A percentile compares a stretch with the other conserved stretches of the same genome.
These are phyloP conservation scores for Nakazawaea populi DNA, from an alignment of 805 yeast genomes.

Conservation along the genomic window DNA sequence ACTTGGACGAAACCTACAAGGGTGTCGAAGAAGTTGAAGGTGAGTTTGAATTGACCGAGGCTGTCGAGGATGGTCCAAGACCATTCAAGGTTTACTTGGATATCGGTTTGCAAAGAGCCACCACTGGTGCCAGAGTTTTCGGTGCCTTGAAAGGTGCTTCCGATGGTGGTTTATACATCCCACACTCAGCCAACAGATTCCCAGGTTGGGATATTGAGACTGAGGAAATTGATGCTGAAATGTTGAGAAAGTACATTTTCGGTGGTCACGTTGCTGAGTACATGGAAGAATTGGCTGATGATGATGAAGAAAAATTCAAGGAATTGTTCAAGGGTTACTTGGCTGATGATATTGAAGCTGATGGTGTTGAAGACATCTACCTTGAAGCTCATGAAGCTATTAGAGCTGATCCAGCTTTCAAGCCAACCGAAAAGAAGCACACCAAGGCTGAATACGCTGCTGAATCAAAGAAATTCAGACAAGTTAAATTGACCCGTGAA, in stretches of 20 bases:
- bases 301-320: constrained; percentile 99
- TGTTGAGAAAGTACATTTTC: constrained; percentile 97
- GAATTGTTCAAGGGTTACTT: constrained; percentile 94
- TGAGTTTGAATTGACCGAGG: constrained; percentile 97
- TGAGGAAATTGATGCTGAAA: constrained; percentile 97
- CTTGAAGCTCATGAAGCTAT: constrained; percentile 88
- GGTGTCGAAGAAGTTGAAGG: constrained; percentile 99
- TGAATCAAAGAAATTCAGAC: constrained; percentile 88
- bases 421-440: constrained; percentile 87
- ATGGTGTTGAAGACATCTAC: constrained; percentile 94
- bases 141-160: constrained; percentile 99
- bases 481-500: constrained; percentile 80
- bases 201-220: constrained; percentile 99
- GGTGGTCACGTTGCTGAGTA: constrained; percentile 99
- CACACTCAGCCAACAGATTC: constrained; percentile 99
- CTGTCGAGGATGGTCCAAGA: constrained; percentile 98
- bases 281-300: constrained; percentile 99
- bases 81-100: constrained; percentile 99
- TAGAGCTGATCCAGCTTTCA: constrained; percentile 92
- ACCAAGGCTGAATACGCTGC: constrained; percentile 98
- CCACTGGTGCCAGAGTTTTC: constrained; percentile 99
- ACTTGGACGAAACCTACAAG: constrained; percentile 93
- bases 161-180: constrained; percentile 98
- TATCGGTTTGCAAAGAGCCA: constrained; percentile 99
- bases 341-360: constrained; percentile 96